Evolutionary conservation across 164 flowering plant genomes (phyloP), one percentile per base, ranked within the genome.

Genomic region (Platanus orientalis): DNA sequence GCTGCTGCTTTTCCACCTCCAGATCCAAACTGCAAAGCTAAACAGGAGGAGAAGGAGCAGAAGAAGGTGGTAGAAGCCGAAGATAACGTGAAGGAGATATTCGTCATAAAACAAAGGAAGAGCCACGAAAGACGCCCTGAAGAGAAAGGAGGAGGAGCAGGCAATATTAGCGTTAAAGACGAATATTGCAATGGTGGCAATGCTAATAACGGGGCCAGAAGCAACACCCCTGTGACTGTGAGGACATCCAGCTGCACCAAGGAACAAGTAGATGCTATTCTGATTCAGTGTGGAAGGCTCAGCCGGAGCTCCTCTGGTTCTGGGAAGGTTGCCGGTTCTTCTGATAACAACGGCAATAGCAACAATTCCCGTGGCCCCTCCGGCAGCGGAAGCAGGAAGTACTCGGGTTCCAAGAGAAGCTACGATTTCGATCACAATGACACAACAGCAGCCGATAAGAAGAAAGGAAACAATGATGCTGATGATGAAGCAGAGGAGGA

Each of bases 231-330:
- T 0, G 68, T 75, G 3, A 29, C 73, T 1, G 81, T 84, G 60
- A 82, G 95, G 78, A 83, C 91, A 0, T 90, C 97, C 2, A 92
- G 92, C 77, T 92, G 96, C 73, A 87, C 89, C 0, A 88, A 88
- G 60, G 98, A 90, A 52, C 96, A 93, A 65, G 83, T 94, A 25
- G 98, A 94, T 61, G 91, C 97, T 1, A 94, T 94, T 63, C 70
- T 94, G 48, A 86, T 94, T 0, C 97, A 92, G 69, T 95, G 97
- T 28, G 99, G 99, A 10, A 62, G 97, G 73, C 87, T 95, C 6
- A 92, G 97, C 79, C 71, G 95, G 14, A 88, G 90, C 79, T 91
- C 97, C 2, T 86, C 96, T n/a, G n/a, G n/a, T n/a, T n/a, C n/a
- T 23, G 88, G 84, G 1, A 85, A 81, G 56, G 65, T 68, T 5